Evolutionary conservation across 805 yeast genomes (phyloP).

Genomic region (Yarrowia keelungensis): DNA sequence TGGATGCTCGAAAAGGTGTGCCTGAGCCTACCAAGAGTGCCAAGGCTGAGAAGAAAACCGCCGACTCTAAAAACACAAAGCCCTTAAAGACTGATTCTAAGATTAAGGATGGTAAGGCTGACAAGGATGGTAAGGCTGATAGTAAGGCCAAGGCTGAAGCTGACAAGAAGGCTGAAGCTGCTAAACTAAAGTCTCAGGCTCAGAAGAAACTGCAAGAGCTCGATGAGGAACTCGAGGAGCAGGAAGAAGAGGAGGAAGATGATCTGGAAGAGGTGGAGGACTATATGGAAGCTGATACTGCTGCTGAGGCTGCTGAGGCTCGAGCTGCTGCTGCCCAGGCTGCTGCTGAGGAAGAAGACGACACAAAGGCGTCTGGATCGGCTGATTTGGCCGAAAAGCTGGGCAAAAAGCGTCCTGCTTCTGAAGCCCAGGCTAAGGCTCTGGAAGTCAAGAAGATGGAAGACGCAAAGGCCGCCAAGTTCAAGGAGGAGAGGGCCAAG

Average conservation of each 20-base stretch:
- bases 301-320: neutral
- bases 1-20: neutral
- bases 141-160: neutral
- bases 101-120: neutral
- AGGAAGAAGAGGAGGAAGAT: conserved; percentile 17
- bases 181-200: neutral
- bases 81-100: too few relatives aligned
- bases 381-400: conserved; percentile 9
- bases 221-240: conserved; percentile 18
- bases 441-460: conserved; percentile 3
- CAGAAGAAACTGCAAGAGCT: conserved; percentile 16
- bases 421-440: conserved; percentile 25
- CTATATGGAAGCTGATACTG: neutral
- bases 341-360: neutral
- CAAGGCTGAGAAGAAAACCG: too few relatives aligned
- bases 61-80: too few relatives aligned
- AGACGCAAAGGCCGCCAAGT: conserved; percentile 35
- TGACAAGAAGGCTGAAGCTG: neutral
- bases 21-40: too few relatives aligned
- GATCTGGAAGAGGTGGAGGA: conserved; percentile 16
- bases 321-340: conserved; percentile 5
- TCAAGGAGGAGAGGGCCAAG: conserved; percentile 34
- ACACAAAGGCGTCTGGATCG: too few relatives aligned
- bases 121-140: neutral
- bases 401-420: conserved; percentile 21